phyloP scores from a whole-genome alignment of 2,329 filamentous ascomycete species.

The Trichoderma guizhouense region DNA sequence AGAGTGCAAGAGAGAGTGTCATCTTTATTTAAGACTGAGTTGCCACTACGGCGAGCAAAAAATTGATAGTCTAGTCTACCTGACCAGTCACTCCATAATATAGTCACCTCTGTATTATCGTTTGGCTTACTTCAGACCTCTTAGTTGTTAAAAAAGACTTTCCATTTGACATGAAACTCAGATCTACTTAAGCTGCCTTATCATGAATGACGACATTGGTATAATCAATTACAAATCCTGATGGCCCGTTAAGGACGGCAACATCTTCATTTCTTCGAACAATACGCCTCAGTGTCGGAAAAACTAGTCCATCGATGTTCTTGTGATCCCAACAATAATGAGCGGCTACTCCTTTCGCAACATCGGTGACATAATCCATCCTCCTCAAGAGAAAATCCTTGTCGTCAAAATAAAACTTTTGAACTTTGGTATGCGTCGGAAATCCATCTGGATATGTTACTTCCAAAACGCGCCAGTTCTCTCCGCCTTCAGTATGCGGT shows the following conservation, averaged over 20 bases:
- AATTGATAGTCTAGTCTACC: background rate
- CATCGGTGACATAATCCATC: background rate
- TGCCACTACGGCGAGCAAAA: background rate
- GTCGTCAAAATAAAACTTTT: background rate
- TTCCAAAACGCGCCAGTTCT: background rate
- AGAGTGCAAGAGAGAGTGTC: background rate
- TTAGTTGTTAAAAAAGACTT: background rate
- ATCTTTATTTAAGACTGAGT: too few relatives aligned
- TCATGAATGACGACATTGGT: background rate
- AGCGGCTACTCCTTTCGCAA: background rate
- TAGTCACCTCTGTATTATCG: background rate
- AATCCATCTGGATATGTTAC: background rate
- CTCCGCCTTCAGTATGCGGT: background rate
- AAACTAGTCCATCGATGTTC: background rate
- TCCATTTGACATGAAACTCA: background rate
- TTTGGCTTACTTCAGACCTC: background rate
- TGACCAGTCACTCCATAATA: background rate
- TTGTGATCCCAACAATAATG: background rate
- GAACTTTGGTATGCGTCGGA: background rate
- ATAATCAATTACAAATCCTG: background rate
- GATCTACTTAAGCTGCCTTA: background rate
- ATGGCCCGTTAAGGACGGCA: background rate
- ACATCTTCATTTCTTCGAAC: background rate
- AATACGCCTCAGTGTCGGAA: background rate
- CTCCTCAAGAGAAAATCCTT: background rate